These are phyloP conservation scores for Hirschioporus abietinus DNA, from an alignment of 768 basidiomycete genomes.

Conservation along the genomic window DNA sequence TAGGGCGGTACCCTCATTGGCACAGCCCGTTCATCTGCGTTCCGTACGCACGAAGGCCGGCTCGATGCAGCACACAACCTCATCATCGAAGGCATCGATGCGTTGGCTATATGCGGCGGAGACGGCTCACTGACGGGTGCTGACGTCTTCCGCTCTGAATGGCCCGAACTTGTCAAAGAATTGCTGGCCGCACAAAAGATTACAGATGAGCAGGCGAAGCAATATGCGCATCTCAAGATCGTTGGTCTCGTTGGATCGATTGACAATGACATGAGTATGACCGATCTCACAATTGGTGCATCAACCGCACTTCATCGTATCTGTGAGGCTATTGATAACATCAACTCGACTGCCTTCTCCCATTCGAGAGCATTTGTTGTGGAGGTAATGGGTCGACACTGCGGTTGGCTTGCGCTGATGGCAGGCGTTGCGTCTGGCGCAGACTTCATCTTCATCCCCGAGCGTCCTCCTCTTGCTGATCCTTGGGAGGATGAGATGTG, in stretches of 20 bases:
- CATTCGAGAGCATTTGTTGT: constrained; percentile 97
- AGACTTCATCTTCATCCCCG: constrained; percentile 97
- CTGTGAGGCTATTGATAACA: constrained; percentile 97
- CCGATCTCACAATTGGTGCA: constrained; percentile 95
- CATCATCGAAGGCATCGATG: constrained; percentile 95
- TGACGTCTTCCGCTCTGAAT: constrained; percentile 89
- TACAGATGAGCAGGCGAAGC: constrained; percentile 61
- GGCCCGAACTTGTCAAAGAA: constrained; percentile 77
- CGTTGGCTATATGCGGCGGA: constrained; percentile 94
- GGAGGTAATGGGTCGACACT: constrained; percentile 99
- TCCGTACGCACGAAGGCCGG: constrained; percentile 86
- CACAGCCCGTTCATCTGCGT: constrained; percentile 81
- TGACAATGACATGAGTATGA: constrained; percentile 99
- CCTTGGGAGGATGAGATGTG: constrained; percentile 96
- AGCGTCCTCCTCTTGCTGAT: constrained; percentile 70
- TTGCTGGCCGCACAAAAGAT: constrained; percentile 68
- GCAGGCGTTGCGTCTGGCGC: constrained; percentile 91
- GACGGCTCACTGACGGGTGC: constrained; percentile 97
- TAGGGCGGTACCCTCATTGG: constrained; percentile 95
- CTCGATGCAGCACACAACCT: constrained; percentile 86
- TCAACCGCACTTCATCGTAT: constrained; percentile 94
- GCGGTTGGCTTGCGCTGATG: constrained; percentile 96
- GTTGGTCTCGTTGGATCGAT: constrained; percentile 99
- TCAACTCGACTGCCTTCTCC: constrained; percentile 92
- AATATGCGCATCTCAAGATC: constrained; percentile 83